Evolutionary conservation across 805 yeast genomes (phyloP).

Genomic region (Clavispora carvajalis): DNA sequence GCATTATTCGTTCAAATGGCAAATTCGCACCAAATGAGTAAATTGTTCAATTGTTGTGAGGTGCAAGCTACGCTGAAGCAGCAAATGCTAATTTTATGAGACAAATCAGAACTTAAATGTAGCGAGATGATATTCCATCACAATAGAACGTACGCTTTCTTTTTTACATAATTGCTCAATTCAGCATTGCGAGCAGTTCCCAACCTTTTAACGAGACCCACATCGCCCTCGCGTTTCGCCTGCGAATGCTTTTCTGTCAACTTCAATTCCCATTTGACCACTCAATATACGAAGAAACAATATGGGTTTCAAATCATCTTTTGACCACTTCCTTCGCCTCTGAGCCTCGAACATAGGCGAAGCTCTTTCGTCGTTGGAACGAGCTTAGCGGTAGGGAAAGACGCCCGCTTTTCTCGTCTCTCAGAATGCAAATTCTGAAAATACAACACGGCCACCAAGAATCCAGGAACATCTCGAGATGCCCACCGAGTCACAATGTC

Average conservation of each 20-base stretch:
- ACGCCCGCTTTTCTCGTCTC: conserved; percentile 3
- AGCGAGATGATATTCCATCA: too few relatives aligned
- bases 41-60: too few relatives aligned
- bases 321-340: conserved; percentile 11
- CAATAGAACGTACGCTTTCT: background rate
- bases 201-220: background rate
- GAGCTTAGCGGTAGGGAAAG: conserved; percentile 8
- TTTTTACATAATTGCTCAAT: background rate
- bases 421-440: conserved; percentile 13
- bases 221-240: conserved; percentile 6
- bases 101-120: too few relatives aligned
- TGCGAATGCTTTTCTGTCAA: conserved; percentile 3
- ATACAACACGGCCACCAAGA: conserved; percentile 17
- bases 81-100: too few relatives aligned
- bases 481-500: conserved; percentile 17
- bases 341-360: conserved; percentile 6
- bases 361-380: conserved; percentile 17
- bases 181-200: conserved; percentile 1
- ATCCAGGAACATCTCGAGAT: conserved; percentile 13
- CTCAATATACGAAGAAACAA: conserved; percentile 13
- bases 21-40: too few relatives aligned
- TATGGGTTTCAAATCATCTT: conserved; percentile 12
- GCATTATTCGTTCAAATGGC: too few relatives aligned
- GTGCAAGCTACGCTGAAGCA: too few relatives aligned
- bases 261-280: conserved; percentile 16